These are phyloP conservation scores for Candida anutae DNA, from an alignment of 1,139 yeast genomes.

Conservation along the genomic window DNA sequence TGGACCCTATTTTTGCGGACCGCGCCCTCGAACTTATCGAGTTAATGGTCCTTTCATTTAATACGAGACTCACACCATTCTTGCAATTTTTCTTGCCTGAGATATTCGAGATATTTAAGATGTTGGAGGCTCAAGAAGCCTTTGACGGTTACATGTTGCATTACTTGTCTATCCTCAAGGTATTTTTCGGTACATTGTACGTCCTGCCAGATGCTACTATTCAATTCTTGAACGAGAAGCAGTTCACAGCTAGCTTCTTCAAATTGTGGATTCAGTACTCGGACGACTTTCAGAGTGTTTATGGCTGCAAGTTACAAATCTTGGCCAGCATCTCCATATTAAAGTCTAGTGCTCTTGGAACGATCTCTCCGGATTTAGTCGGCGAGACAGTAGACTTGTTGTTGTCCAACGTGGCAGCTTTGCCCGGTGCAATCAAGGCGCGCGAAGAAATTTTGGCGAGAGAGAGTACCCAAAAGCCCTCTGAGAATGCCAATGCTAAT, in stretches of 20 bases:
- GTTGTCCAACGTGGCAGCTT: constrained; percentile 32
- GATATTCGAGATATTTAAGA: constrained; percentile 26
- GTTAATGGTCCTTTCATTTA: constrained; percentile 31
- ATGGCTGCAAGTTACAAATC: constrained; percentile 49
- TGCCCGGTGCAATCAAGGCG: constrained; percentile 43
- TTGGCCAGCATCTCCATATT: constrained; percentile 32
- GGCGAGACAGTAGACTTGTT: constrained; percentile 36
- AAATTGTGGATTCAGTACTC: constrained; percentile 44
- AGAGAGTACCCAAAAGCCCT: constrained; percentile 24
- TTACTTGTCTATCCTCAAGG: constrained; percentile 36
- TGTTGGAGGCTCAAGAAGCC: constrained; percentile 31
- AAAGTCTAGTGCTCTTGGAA: constrained; percentile 7
- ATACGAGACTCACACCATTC: constrained; percentile 23
- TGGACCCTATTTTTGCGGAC: constrained; percentile 38
- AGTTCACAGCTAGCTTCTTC: constrained; percentile 30
- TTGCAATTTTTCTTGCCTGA: constrained; percentile 31
- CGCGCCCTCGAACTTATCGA: constrained; percentile 36
- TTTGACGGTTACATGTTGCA: constrained; percentile 44
- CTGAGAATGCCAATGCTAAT: constrained; percentile 7
- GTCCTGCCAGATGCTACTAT: constrained; percentile 34
- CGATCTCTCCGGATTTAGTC: constrained; percentile 25
- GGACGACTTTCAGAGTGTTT: constrained; percentile 44
- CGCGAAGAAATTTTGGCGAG: constrained; percentile 34
- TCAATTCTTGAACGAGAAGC: constrained; percentile 29
- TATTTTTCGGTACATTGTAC: constrained; percentile 33